phyloP scores from a whole-genome alignment of 352 stramenopile species.

The Thalassiosira hispida region DNA sequence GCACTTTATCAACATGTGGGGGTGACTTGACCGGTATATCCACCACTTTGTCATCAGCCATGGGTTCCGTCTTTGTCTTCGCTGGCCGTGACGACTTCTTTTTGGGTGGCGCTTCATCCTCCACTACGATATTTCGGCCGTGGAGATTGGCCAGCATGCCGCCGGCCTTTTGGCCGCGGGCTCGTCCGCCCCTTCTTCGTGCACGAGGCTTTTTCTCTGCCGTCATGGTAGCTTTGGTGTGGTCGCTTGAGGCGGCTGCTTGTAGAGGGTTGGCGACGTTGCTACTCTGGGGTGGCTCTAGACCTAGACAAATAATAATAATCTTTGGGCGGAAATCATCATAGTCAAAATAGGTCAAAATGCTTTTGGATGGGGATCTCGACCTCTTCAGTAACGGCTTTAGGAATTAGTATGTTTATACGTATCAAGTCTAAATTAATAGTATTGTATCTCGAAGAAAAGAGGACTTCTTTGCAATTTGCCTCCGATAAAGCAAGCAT shows the following conservation, averaged over 20 bases:
- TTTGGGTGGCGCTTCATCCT: not conserved
- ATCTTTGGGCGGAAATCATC: not conserved
- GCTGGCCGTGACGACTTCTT: not conserved
- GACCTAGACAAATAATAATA: too few relatives aligned
- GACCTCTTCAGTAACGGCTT: too few relatives aligned
- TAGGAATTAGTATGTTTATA: not conserved
- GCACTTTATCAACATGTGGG: not conserved
- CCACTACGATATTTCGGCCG: constrained; percentile 1
- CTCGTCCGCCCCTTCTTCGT: constrained; percentile 41
- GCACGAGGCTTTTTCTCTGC: constrained; percentile 9
- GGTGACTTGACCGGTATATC: too few relatives aligned
- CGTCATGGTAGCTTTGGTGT: constrained; percentile 10
- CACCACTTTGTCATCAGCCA: not conserved
- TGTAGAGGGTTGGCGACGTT: too few relatives aligned
- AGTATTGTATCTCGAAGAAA: too few relatives aligned
- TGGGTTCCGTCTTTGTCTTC: not conserved
- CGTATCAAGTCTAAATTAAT: too few relatives aligned
- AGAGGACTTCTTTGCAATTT: too few relatives aligned
- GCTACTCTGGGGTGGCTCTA: too few relatives aligned
- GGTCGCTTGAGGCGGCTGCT: not conserved
- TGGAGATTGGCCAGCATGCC: constrained; percentile 49
- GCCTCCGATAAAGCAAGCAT: too few relatives aligned
- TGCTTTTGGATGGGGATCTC: too few relatives aligned
- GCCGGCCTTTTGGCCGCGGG: constrained; percentile 38
- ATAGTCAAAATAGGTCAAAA: too few relatives aligned